Percentiles rank a stretch among this genome's conserved stretches.
Conservation (phyloP, 2,329 filamentous ascomycete genomes). For the Microdochium paspali region DNA sequence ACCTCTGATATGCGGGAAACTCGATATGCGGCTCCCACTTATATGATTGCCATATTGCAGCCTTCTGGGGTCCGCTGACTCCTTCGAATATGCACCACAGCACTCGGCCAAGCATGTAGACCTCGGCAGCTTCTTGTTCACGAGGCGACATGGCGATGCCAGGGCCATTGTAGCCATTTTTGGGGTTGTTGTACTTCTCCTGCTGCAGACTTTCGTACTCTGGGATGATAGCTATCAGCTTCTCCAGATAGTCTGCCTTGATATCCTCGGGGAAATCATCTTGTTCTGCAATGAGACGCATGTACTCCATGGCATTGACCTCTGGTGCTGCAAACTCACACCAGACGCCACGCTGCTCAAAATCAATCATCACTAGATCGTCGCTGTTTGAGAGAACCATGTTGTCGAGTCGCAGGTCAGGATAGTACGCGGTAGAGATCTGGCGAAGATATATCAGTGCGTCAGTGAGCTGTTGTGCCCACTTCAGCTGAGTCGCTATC, state of each 20-base stretch:
- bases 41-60: conserved; percentile 51
- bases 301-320: conserved; percentile 48
- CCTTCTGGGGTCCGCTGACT: conserved; percentile 45
- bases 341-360: conserved; percentile 55
- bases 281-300: conserved; percentile 42
- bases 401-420: conserved; percentile 51
- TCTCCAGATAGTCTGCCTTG: conserved; percentile 27
- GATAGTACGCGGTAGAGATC: conserved; percentile 39
- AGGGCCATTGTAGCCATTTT: conserved; percentile 42
- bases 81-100: conserved; percentile 57
- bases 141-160: conserved; percentile 41
- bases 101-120: conserved; percentile 53
- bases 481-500: conserved; percentile 36
- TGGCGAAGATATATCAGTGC: conserved; percentile 40
- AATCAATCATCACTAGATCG: conserved; percentile 48
- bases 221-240: conserved; percentile 34
- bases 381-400: conserved; percentile 38
- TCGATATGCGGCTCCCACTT: conserved; percentile 43
- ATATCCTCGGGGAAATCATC: conserved; percentile 31
- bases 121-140: conserved; percentile 49
- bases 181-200: conserved; percentile 37
- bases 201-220: conserved; percentile 31
- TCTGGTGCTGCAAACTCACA: conserved; percentile 52
- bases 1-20: conserved; percentile 41
- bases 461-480: conserved; percentile 41